Evolutionary conservation across 164 flowering plant species (phyloP).

Genomic region (Cinnamomum micranthum): DNA sequence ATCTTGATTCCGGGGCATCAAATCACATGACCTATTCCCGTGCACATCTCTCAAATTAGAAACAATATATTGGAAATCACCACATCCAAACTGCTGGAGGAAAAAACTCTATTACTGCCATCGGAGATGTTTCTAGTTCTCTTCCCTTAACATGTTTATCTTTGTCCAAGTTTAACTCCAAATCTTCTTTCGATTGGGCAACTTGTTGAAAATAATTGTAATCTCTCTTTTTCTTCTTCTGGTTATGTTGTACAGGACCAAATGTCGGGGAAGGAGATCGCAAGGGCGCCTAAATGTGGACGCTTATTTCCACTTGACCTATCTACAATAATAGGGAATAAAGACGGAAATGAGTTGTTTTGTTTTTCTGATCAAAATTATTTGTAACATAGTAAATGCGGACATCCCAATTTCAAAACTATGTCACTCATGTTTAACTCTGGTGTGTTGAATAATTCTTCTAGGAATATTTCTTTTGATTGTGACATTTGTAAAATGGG

Average conservation of each 20-base stretch:
- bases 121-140: background rate
- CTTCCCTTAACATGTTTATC: background rate
- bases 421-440: background rate
- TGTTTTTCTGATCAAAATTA: background rate
- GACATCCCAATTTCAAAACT: background rate
- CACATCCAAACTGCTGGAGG: background rate
- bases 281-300: background rate
- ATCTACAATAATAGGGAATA: background rate
- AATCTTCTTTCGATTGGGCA: background rate
- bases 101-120: background rate
- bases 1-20: background rate
- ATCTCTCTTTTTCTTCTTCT: background rate
- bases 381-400: background rate
- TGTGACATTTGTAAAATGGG: background rate
- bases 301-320: background rate
- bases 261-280: constrained; percentile 2
- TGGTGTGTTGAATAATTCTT: background rate
- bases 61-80: too few relatives aligned
- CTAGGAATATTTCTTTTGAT: background rate
- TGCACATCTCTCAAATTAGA: too few relatives aligned
- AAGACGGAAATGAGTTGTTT: background rate
- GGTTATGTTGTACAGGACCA: background rate
- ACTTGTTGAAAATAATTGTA: constrained; percentile 4
- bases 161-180: background rate
- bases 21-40: too few relatives aligned